phyloP scores from a whole-genome alignment of 2,329 filamentous ascomycete species.

The Aquanectria penicillioides region DNA sequence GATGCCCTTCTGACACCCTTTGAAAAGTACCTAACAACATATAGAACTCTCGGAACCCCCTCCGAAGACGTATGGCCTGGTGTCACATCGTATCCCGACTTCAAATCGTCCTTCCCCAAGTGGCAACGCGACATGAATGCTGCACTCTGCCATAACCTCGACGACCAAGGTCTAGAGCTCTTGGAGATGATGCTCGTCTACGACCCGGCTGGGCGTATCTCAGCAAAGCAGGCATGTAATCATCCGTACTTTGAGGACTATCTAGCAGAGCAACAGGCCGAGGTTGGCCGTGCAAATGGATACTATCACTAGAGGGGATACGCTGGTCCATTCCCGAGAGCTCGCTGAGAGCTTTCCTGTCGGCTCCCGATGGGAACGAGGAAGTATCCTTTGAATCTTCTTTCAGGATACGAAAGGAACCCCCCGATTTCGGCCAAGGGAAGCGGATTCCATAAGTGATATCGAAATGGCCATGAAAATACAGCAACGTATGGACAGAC shows the following conservation, averaged over 20 bases:
- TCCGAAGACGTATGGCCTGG: conserved; percentile 86
- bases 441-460: conserved; percentile 8
- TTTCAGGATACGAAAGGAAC: conserved; percentile 23
- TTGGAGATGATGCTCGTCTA: conserved; percentile 80
- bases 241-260: conserved; percentile 80
- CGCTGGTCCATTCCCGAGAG: conserved; percentile 34
- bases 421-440: conserved; percentile 9
- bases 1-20: not conserved
- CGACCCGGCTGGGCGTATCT: conserved; percentile 87
- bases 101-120: conserved; percentile 91
- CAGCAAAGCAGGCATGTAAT: conserved; percentile 85
- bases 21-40: conserved; percentile 19
- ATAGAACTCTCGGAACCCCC: conserved; percentile 81
- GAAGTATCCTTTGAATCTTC: conserved; percentile 22
- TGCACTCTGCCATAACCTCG: conserved; percentile 76
- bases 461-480: conserved; percentile 15
- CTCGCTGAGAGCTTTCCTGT: conserved; percentile 25
- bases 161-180: conserved; percentile 76
- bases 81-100: conserved; percentile 94
- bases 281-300: conserved; percentile 44
- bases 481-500: conserved; percentile 7
- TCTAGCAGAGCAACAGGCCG: conserved; percentile 42
- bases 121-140: conserved; percentile 78
- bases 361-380: conserved; percentile 2
- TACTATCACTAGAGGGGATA: conserved; percentile 50